Percentiles rank a stretch among this genome's conserved stretches.
These are phyloP conservation scores for Neurospora cerealis DNA, from an alignment of 495 filamentous ascomycete genomes.

Conservation along the genomic window DNA sequence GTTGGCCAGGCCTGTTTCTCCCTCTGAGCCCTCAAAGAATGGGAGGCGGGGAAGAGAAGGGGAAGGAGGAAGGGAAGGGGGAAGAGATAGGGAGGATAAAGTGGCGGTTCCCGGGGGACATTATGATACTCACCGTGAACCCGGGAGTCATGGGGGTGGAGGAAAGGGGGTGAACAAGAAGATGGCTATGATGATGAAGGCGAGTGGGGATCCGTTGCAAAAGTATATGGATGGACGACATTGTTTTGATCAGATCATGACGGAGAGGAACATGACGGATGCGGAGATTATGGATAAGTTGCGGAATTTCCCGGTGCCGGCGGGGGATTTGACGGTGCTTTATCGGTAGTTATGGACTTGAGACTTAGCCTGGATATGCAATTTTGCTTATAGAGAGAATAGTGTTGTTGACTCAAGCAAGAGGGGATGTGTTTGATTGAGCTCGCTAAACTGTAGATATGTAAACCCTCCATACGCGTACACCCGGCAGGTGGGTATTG, in stretches of 20 bases:
- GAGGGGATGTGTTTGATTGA: neutral
- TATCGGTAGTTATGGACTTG: conserved; percentile 24
- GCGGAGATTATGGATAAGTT: conserved; percentile 44
- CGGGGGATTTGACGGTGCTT: conserved; percentile 40
- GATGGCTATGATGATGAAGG: neutral
- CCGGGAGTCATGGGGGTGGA: neutral
- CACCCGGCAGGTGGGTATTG: neutral
- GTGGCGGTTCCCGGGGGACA: neutral
- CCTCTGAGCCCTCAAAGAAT: neutral
- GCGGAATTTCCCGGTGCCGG: conserved; percentile 28
- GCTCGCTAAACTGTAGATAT: neutral
- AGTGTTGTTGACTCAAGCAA: neutral
- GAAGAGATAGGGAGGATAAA: neutral
- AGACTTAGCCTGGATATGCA: neutral
- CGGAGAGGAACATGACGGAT: conserved; percentile 56
- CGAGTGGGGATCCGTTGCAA: conserved; percentile 37
- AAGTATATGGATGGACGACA: conserved; percentile 74
- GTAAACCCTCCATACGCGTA: neutral
- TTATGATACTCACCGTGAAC: neutral
- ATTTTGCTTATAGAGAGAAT: neutral
- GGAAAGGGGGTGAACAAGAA: neutral
- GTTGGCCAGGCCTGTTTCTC: conserved; percentile 15
- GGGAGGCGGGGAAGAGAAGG: neutral
- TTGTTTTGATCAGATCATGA: conserved; percentile 84
- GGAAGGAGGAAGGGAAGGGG: neutral